Conservation (phyloP, 345 rosid species). For the Hirschfeldia incana region DNA sequence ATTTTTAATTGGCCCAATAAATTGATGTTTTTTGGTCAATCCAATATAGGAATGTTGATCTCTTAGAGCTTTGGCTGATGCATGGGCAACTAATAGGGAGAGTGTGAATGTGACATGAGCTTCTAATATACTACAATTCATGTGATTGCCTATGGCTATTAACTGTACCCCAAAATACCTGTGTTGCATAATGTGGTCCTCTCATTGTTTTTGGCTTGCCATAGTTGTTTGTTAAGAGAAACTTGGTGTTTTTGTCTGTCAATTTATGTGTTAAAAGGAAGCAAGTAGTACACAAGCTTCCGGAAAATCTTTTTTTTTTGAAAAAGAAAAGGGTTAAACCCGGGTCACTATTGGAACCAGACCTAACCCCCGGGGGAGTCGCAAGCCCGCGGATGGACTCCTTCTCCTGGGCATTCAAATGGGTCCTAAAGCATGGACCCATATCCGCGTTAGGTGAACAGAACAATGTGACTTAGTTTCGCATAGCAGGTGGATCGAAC, state of each 20-base stretch:
- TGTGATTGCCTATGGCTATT: conserved; percentile 23
- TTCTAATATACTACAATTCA: conserved; percentile 14
- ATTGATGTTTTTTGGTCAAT: background rate
- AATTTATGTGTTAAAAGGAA: conserved; percentile 16
- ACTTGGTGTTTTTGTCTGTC: conserved; percentile 22
- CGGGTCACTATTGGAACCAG: too few species aligned
- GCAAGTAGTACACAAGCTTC: conserved; percentile 12
- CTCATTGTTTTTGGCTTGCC: conserved; percentile 33
- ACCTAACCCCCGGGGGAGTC: too few species aligned
- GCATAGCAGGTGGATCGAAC: too few species aligned
- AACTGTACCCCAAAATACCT: conserved; percentile 13
- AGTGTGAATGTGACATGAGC: conserved; percentile 20
- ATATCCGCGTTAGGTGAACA: too few species aligned
- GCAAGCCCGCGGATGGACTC: too few species aligned
- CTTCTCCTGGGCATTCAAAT: too few species aligned
- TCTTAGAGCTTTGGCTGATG: conserved; percentile 30
- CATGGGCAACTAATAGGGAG: conserved; percentile 41
- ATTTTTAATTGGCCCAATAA: conserved; percentile 2
- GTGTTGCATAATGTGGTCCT: conserved; percentile 36
- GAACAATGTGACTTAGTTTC: too few species aligned
- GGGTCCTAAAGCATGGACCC: too few species aligned
- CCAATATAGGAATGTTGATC: conserved; percentile 14
- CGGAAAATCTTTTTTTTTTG: conserved; percentile 21
- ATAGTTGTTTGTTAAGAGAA: conserved; percentile 15
- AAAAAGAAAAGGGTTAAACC: too few species aligned